Evolutionary conservation across 73 alveolate genomes (phyloP).

Genomic region (Uronychia binucleata): DNA sequence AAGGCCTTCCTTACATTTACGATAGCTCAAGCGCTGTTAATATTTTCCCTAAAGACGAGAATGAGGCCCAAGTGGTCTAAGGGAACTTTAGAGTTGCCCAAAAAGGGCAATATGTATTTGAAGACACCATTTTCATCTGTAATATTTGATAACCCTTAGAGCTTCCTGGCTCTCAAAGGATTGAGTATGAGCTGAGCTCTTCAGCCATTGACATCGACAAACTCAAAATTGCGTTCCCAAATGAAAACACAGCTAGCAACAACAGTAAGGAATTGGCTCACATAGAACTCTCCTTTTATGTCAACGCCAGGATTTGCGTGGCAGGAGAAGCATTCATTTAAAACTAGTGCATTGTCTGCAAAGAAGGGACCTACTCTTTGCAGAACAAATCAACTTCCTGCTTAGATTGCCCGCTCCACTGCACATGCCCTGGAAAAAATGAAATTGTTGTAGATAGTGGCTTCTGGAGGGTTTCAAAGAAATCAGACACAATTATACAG

Average conservation of each 20-base stretch:
- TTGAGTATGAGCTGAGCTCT: not conserved
- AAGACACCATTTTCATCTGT: not conserved
- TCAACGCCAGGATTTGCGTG: not conserved
- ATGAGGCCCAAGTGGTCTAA: not conserved
- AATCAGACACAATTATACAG: not conserved
- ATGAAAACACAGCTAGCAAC: not conserved
- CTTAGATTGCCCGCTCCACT: not conserved
- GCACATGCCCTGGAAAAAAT: not conserved
- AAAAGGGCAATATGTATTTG: not conserved
- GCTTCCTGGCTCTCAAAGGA: not conserved
- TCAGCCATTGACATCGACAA: not conserved
- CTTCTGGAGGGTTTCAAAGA: slow-evolving; percentile 12
- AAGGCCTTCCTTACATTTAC: not conserved
- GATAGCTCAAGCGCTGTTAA: not conserved
- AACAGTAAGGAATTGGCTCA: not conserved
- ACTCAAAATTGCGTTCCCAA: not conserved
- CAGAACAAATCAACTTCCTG: slow-evolving; percentile 2
- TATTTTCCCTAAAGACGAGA: not conserved
- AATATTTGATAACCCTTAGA: not conserved
- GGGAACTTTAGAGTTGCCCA: not conserved
- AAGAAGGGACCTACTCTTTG: slow-evolving; percentile 21
- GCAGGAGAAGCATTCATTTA: not conserved
- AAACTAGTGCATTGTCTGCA: slow-evolving; percentile 1
- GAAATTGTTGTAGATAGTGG: not conserved
- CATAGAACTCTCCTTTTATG: not conserved